phyloP scores from a whole-genome alignment of 1,139 yeast species.

The Martiniozyma asiatica region DNA sequence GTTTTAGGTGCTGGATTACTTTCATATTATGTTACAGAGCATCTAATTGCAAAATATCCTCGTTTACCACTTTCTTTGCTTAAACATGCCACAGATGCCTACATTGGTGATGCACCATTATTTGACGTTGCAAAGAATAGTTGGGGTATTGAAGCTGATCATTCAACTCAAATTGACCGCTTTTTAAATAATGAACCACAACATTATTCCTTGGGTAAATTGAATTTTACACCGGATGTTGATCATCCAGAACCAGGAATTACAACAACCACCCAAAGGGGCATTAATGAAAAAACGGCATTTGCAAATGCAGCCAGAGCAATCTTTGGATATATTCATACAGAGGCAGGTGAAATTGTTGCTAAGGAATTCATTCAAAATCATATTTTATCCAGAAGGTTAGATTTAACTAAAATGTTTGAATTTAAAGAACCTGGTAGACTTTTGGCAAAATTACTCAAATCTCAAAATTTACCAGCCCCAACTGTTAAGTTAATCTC shows the following conservation, averaged over 20 bases:
- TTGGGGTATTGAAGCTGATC: constrained; percentile 87
- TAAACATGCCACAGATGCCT: constrained; percentile 62
- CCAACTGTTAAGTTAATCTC: constrained; percentile 80
- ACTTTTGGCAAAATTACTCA: constrained; percentile 68
- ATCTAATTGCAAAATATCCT: constrained; percentile 68
- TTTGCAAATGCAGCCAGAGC: constrained; percentile 50
- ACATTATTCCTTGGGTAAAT: constrained; percentile 49
- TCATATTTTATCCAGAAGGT: constrained; percentile 68
- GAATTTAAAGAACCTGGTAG: constrained; percentile 78
- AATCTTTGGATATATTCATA: constrained; percentile 60
- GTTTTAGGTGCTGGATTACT: constrained; percentile 71
- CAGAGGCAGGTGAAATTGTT: constrained; percentile 49
- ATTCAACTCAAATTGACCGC: constrained; percentile 50
- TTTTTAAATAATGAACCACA: constrained; percentile 60
- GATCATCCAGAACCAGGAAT: constrained; percentile 31
- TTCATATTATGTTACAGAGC: constrained; percentile 64
- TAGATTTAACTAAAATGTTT: constrained; percentile 64
- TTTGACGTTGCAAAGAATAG: constrained; percentile 45
- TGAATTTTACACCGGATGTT: constrained; percentile 32
- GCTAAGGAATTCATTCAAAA: constrained; percentile 56
- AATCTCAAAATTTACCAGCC: constrained; percentile 59
- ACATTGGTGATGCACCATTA: constrained; percentile 54
- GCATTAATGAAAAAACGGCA: constrained; percentile 20
- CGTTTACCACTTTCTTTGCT: constrained; percentile 76
- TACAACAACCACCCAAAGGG: constrained; percentile 13